These are phyloP conservation scores for Phytophthora cactorum DNA, from an alignment of 352 stramenopile species.

Conservation along the genomic window DNA sequence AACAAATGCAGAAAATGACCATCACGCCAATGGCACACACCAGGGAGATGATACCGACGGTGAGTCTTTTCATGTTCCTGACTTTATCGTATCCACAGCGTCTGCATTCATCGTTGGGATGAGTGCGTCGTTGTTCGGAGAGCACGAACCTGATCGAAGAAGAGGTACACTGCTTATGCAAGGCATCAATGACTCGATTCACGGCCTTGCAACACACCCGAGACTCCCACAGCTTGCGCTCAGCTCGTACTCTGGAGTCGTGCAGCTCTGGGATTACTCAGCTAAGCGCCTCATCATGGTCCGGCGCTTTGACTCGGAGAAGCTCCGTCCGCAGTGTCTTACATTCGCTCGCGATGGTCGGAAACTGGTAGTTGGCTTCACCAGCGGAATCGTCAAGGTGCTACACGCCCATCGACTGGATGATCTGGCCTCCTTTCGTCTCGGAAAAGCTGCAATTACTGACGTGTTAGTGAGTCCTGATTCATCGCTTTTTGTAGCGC, in stretches of 20 bases:
- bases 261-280: conserved; percentile 93
- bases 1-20: conserved; percentile 28
- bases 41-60: conserved; percentile 27
- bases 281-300: conserved; percentile 87
- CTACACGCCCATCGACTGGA: conserved; percentile 78
- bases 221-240: conserved; percentile 76
- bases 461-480: conserved; percentile 80
- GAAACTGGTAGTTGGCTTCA: conserved; percentile 90
- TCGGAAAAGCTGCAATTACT: conserved; percentile 77
- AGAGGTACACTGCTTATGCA: conserved; percentile 92
- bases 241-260: conserved; percentile 78
- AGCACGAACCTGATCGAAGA: conserved; percentile 84
- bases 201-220: conserved; percentile 81
- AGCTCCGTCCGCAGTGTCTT: conserved; percentile 80
- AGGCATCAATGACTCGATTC: conserved; percentile 89
- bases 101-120: conserved; percentile 90
- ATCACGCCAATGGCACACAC: conserved; percentile 9
- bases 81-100: conserved; percentile 92
- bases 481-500: conserved; percentile 73
- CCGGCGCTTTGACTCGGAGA: conserved; percentile 64
- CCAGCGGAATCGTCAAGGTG: conserved; percentile 86
- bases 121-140: conserved; percentile 78
- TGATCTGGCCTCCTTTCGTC: conserved; percentile 72
- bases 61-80: conserved; percentile 77
- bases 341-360: conserved; percentile 80